Base-by-base conservation (phyloP, 495 filamentous ascomycete species). In the Evansstolkia leycettana region DNA sequence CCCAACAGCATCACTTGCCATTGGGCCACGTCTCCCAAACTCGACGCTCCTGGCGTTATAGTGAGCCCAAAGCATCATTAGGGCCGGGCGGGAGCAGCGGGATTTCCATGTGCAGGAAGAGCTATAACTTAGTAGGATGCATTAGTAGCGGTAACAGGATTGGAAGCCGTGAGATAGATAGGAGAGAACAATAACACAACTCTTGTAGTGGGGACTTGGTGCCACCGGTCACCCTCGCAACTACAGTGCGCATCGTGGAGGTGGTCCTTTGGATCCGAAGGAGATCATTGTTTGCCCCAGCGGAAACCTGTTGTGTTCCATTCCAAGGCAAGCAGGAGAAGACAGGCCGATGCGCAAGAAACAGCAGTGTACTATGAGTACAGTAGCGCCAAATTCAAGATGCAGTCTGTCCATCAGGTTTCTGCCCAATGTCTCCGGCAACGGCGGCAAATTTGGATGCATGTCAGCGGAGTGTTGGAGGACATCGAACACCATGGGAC, bases 21-120 rank as follows among this genome's bases (percentile, higher is more conserved):
- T 64, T 64, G 60, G 60, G 48, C 60, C 60, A 64, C 60, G 60
- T 64, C 49, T 64, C 49, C 48, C 48, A 38, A 27, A 23, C 5
- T 23, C 20, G 36, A 39, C 36, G 35, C 28, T 40, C 49, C 42
- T 42, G 30, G 49, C 31, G 46, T 38, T 43, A 38, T 23, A 23
- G 34, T 40, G 37, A 47, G 35, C 31, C 25, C 43, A 9, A 45
- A 44, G 36, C 52, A 50, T 50, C 45, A 46, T 50, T 55, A 54
- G 50, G 52, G 48, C 50, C 51, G 50, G 43, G 42, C 45, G 50
- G 42, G 39, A 35, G 39, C 49, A 49, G 27, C 13, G 11, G 13
- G 27, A 29, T 14, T 14, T 45, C 42, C 34, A 46, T 40, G 40
- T 47, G 20, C 20, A 48, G 50, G 50, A 42, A 48, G 48, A 26